Percentiles rank a stretch among this genome's conserved stretches.
Evolutionary conservation across 75 land plant genomes (phyloP).

Genomic region (Sequoia sempervirens): DNA sequence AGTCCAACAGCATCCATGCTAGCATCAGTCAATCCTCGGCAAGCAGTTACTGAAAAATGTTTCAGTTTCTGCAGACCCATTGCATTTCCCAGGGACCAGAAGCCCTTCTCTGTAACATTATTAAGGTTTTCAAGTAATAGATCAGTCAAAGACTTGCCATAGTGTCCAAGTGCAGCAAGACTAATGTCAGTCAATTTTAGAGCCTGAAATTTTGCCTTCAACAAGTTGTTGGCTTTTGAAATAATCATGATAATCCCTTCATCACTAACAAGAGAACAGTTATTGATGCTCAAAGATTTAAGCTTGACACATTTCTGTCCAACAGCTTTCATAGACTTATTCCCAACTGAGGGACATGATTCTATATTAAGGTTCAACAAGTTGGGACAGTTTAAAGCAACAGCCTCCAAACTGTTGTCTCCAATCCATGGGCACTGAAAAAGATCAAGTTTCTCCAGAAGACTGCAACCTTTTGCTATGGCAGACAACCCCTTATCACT

Average conservation of each 20-base stretch:
- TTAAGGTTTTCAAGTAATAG: constrained; percentile 24
- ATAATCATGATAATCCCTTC: constrained; percentile 22
- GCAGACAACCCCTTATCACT: constrained; percentile 25
- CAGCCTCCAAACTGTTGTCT: constrained; percentile 27
- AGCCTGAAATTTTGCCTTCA: constrained; percentile 32
- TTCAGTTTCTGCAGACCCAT: constrained; percentile 9
- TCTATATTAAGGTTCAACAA: constrained; percentile 31
- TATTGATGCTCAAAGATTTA: constrained; percentile 18
- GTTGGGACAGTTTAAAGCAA: constrained; percentile 31
- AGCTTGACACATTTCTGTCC: constrained; percentile 18
- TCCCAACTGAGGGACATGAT: constrained; percentile 26
- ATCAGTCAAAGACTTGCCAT: constrained; percentile 15
- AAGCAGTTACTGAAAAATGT: constrained; percentile 37
- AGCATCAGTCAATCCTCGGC: constrained; percentile 56
- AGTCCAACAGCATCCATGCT: constrained; percentile 11
- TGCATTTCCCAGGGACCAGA: constrained; percentile 7
- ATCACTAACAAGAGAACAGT: constrained; percentile 24
- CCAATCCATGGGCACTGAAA: constrained; percentile 32
- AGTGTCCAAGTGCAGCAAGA: constrained; percentile 26
- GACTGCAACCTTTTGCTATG: constrained; percentile 39
- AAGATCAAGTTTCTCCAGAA: constrained; percentile 34
- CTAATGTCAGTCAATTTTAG: constrained; percentile 18
- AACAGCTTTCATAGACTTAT: constrained; percentile 26
- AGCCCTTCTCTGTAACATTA: constrained; percentile 25
- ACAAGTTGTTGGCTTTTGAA: constrained; percentile 20